Conservation (phyloP, 1,284 basidiomycete genomes). For the Moesziomyces parantarcticus region DNA sequence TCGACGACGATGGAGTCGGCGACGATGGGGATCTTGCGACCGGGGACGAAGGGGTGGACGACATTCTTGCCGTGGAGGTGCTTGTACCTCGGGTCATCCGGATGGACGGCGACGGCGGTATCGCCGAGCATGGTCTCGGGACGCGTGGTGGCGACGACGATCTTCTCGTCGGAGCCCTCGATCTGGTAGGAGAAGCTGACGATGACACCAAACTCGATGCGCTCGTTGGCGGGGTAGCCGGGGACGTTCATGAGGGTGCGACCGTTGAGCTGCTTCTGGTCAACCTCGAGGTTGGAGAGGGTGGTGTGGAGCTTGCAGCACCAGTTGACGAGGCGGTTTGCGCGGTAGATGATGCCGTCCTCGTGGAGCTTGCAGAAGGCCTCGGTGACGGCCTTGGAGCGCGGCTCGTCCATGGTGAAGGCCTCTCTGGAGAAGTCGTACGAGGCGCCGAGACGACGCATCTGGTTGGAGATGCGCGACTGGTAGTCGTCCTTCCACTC, state of each 20-base stretch:
- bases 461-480: constrained; percentile 86
- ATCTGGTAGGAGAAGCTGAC: constrained; percentile 94
- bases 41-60: constrained; percentile 84
- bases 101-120: constrained; percentile 96
- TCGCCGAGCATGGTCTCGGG: constrained; percentile 99
- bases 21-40: constrained; percentile 88
- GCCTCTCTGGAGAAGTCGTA: constrained; percentile 94
- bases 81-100: constrained; percentile 90
- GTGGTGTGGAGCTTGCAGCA: constrained; percentile 96
- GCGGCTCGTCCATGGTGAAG: constrained; percentile 88
- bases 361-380: constrained; percentile 92
- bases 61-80: constrained; percentile 95
- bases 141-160: constrained; percentile 95
- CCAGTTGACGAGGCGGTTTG: constrained; percentile 98
- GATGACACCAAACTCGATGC: constrained; percentile 96
- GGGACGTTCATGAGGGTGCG: constrained; percentile 89
- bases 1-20: constrained; percentile 87
- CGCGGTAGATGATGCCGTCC: constrained; percentile 92
- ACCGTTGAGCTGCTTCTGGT: constrained; percentile 90
- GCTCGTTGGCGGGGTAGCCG: constrained; percentile 92
- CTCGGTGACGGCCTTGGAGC: constrained; percentile 83
- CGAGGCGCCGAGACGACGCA: constrained; percentile 88
- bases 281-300: constrained; percentile 96
- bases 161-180: constrained; percentile 85
- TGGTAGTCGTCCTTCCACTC: constrained; percentile 99